These are phyloP conservation scores for Saccharomycopsis sp. DNA, from an alignment of 805 yeast species.

Conservation along the genomic window DNA sequence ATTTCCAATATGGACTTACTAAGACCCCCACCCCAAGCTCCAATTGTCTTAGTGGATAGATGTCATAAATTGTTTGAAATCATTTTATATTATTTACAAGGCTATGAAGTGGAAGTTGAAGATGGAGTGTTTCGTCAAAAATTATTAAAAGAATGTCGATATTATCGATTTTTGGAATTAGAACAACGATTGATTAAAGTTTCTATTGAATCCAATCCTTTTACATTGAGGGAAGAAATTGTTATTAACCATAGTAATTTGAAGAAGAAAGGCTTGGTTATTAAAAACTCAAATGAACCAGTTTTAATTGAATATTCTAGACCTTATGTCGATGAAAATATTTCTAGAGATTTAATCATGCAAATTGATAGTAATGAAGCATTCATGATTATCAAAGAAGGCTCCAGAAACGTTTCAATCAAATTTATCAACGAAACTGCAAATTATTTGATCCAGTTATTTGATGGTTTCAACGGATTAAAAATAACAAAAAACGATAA, in stretches of 20 bases:
- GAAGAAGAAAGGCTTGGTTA: slow-evolving; percentile 23
- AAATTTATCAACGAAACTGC: slow-evolving; percentile 7
- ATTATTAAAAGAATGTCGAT: slow-evolving; percentile 60
- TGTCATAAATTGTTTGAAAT: slow-evolving; percentile 40
- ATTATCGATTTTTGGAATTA: slow-evolving; percentile 63
- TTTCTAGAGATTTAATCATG: slow-evolving; percentile 1
- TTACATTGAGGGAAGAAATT: slow-evolving; percentile 44
- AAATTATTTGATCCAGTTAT: neutral
- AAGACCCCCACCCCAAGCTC: slow-evolving; percentile 72
- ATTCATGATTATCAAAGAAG: slow-evolving; percentile 3
- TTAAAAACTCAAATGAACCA: neutral
- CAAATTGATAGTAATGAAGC: slow-evolving; percentile 4
- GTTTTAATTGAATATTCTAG: slow-evolving; percentile 3
- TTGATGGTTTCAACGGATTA: neutral
- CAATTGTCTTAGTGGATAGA: slow-evolving; percentile 41
- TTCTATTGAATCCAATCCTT: slow-evolving; percentile 41
- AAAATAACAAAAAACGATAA: neutral
- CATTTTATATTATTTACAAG: slow-evolving; percentile 45
- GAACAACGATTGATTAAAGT: slow-evolving; percentile 61
- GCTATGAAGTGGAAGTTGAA: slow-evolving; percentile 37
- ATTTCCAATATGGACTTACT: slow-evolving; percentile 33
- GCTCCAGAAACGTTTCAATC: neutral
- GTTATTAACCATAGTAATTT: slow-evolving; percentile 39
- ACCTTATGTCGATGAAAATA: slow-evolving; percentile 7
- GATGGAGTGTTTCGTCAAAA: slow-evolving; percentile 46